These are phyloP conservation scores for Nyctanthes arbortristis DNA, from an alignment of 257 asterid species.

Conservation along the genomic window DNA sequence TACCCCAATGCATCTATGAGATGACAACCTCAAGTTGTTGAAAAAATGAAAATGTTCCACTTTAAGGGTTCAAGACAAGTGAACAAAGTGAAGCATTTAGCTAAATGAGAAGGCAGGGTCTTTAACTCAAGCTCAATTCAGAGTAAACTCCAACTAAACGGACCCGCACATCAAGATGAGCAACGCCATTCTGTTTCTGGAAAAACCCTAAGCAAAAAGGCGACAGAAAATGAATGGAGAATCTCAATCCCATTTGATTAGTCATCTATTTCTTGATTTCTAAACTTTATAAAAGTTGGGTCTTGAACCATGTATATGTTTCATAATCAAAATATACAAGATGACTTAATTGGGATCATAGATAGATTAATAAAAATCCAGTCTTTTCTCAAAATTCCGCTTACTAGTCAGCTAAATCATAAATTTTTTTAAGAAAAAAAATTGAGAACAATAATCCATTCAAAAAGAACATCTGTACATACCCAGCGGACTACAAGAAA, in stretches of 20 bases:
- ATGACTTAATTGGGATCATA: conserved; percentile 20
- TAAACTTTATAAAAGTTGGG: neutral
- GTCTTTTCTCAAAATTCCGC: conserved; percentile 9
- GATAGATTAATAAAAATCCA: conserved; percentile 21
- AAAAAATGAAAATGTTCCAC: neutral
- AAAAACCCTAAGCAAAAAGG: conserved; percentile 4
- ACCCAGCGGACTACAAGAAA: neutral
- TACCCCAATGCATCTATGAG: neutral
- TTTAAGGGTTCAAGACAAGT: neutral
- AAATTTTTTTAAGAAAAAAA: neutral
- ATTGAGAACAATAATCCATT: conserved; percentile 9
- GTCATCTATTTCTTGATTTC: conserved; percentile 3
- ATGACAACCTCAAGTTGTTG: neutral
- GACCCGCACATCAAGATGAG: neutral
- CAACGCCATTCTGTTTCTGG: neutral
- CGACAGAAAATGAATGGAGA: no score
- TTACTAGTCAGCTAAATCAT: neutral
- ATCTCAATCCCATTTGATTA: neutral
- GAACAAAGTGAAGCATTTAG: neutral
- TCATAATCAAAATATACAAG: conserved; percentile 2
- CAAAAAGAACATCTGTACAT: conserved; percentile 9
- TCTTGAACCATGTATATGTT: conserved; percentile 8
- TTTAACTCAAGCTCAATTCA: neutral
- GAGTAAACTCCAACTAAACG: neutral
- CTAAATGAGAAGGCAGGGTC: neutral